Conservation (phyloP, 176 grass and related monocot species). For the Oryza rufipogon region DNA sequence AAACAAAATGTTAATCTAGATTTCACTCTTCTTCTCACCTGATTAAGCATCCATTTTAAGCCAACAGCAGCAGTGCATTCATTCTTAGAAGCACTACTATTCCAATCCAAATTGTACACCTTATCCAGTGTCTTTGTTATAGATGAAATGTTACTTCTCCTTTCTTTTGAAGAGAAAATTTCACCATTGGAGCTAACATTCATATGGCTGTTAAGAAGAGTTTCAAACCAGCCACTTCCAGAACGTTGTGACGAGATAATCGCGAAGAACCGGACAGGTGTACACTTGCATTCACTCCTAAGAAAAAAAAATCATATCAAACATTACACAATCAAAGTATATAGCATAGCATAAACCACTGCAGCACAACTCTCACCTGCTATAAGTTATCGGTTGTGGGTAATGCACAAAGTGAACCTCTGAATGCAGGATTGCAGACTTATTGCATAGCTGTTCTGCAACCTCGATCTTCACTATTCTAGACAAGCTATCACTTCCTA, state of each 20-base stretch:
- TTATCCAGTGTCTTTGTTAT: slow-evolving; percentile 80
- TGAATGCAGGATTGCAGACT: slow-evolving; percentile 37
- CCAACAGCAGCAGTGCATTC: slow-evolving; percentile 91
- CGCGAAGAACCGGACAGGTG: slow-evolving; percentile 72
- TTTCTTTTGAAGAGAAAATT: slow-evolving; percentile 83
- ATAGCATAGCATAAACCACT: slow-evolving; percentile 32
- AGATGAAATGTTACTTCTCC: slow-evolving; percentile 75
- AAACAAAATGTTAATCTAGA: neutral
- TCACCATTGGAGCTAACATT: slow-evolving; percentile 95
- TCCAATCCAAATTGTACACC: slow-evolving; percentile 91
- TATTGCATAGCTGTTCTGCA: slow-evolving; percentile 53
- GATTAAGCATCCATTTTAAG: slow-evolving; percentile 99
- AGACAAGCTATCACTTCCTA: slow-evolving; percentile 56
- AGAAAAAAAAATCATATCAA: slow-evolving; percentile 35
- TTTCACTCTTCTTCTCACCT: slow-evolving; percentile 48
- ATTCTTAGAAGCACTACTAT: slow-evolving; percentile 89
- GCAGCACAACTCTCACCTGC: slow-evolving; percentile 53
- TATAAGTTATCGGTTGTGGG: slow-evolving; percentile 66
- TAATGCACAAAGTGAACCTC: slow-evolving; percentile 71
- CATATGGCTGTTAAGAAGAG: slow-evolving; percentile 87
- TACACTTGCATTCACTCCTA: slow-evolving; percentile 83
- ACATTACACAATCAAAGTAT: slow-evolving; percentile 29
- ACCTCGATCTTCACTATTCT: slow-evolving; percentile 71
- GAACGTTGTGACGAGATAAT: slow-evolving; percentile 87
- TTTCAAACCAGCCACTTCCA: slow-evolving; percentile 98